Percentiles rank a stretch among this genome's conserved stretches.
Conservation (phyloP, 2,329 filamentous ascomycete species). For the Ophiobolus disseminans region DNA sequence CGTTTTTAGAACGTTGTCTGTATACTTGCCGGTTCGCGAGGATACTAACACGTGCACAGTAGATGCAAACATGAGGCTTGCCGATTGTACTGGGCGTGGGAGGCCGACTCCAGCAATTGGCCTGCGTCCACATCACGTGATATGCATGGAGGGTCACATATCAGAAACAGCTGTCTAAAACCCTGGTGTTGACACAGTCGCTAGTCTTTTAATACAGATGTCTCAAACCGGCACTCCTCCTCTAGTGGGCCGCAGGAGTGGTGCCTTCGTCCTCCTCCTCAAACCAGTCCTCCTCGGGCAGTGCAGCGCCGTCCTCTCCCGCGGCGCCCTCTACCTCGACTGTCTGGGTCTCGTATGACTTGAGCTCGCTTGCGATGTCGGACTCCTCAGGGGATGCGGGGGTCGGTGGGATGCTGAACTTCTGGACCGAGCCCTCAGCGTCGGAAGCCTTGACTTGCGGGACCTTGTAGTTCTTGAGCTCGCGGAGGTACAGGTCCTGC, state of each 20-base stretch:
- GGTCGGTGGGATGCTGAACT: conserved; percentile 79
- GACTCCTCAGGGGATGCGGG: conserved; percentile 91
- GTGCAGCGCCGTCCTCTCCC: conserved; percentile 64
- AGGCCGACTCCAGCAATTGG: too few species aligned
- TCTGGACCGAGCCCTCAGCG: conserved; percentile 88
- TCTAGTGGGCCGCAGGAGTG: conserved; percentile 51
- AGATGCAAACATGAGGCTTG: too few species aligned
- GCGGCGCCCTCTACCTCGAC: conserved; percentile 93
- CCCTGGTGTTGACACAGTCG: conserved; percentile 46
- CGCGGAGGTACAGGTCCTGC: conserved; percentile 95
- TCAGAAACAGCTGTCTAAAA: too few species aligned
- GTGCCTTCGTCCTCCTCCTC: conserved; percentile 71
- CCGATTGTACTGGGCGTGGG: too few species aligned
- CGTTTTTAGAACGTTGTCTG: too few species aligned
- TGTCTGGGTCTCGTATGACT: conserved; percentile 91
- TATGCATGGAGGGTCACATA: not conserved
- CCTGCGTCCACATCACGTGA: not conserved
- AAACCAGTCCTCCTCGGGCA: conserved; percentile 76
- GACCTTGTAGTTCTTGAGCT: conserved; percentile 95
- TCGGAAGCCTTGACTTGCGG: conserved; percentile 83
- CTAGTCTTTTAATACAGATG: conserved; percentile 46
- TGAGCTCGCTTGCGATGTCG: conserved; percentile 88
- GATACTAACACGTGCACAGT: too few species aligned
- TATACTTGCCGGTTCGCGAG: too few species aligned
- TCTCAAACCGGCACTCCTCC: conserved; percentile 13